Evolutionary conservation across 2,329 filamentous ascomycete species (phyloP), one percentile per base, ranked within the genome.

Genomic region (Sarocladium kiliense): DNA sequence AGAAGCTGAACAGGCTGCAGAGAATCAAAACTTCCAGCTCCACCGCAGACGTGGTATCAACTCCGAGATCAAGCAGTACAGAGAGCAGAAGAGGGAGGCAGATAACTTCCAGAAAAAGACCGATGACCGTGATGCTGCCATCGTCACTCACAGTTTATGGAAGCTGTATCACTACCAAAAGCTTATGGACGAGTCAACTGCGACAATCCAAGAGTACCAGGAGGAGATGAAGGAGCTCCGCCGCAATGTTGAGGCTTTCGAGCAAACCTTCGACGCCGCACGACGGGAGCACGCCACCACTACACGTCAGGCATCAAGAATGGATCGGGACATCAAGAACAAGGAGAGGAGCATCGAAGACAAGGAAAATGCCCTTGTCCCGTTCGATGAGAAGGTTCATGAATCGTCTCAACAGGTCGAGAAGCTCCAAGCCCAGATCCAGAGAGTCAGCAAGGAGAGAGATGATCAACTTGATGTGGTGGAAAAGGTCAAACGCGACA

Each of bases 61-160:
- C 70, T 93, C 91, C 2, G 94, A 99, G 72, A 95, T 99, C 69
- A 96, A 94, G 68, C 91, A 96, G 65, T 99, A 97, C 65, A 89
- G 96, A 65, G 91, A 97, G 68, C 93, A 97, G 71, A 97, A 97
- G 74, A 86, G 86, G 62, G 94, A 97, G 67, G 93, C 93, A 4
- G 94, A 99, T 61, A 93, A 87, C 63, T 99, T 93, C 67, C 89
- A 95, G 66, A 86, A 84, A 60, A 97, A 97, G 71, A 88, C 88
- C 1, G 88, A 94, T 54, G 91, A 97, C 69, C 86, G 90, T 51
- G 93, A 99, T 67, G 83, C 90, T 54, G 94, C 93, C 7, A 88
- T 97, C 56, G 89, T 97, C 55, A 92, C 88, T 1, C 93, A 97
- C 61, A 92, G 95, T 32, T 76, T 99, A 14, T 99, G 93, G 93